Conservation (phyloP, 371 early-diverging fungal species). For the Mucor irregularis region DNA sequence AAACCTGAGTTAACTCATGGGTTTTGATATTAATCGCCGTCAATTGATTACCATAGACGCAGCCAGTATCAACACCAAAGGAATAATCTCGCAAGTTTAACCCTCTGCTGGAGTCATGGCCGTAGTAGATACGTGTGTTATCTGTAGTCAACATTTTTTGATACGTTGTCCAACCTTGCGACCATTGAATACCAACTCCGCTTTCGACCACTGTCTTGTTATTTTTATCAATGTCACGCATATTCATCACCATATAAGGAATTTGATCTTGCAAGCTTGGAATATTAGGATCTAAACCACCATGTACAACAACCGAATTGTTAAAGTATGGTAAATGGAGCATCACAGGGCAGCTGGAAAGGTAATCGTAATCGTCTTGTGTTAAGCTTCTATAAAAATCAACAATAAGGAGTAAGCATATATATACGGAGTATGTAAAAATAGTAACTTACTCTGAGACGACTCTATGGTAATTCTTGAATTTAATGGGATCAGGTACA, state of each 20-base stretch:
- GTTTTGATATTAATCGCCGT: slow-evolving; percentile 53
- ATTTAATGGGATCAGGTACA: slow-evolving; percentile 44
- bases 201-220: slow-evolving; percentile 38
- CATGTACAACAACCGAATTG: slow-evolving; percentile 66
- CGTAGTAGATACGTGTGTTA: slow-evolving; percentile 55
- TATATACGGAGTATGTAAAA: background rate
- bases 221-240: slow-evolving; percentile 54
- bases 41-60: slow-evolving; percentile 65
- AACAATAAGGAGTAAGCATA: background rate
- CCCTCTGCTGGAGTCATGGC: slow-evolving; percentile 68
- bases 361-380: slow-evolving; percentile 55
- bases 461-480: slow-evolving; percentile 39
- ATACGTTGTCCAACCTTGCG: slow-evolving; percentile 41
- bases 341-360: slow-evolving; percentile 61
- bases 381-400: slow-evolving; percentile 37
- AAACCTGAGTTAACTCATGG: slow-evolving; percentile 32
- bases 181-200: slow-evolving; percentile 54
- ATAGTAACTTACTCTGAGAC: slow-evolving; percentile 37
- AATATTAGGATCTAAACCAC: slow-evolving; percentile 61
- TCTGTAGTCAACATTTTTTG: slow-evolving; percentile 16
- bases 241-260: slow-evolving; percentile 59
- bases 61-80: slow-evolving; percentile 69
- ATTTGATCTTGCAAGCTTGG: slow-evolving; percentile 23
- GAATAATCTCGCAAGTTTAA: slow-evolving; percentile 54
- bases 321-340: slow-evolving; percentile 55